Evolutionary conservation across 345 rosid genomes (phyloP).

Genomic region (Xanthoceras sorbifolium): DNA sequence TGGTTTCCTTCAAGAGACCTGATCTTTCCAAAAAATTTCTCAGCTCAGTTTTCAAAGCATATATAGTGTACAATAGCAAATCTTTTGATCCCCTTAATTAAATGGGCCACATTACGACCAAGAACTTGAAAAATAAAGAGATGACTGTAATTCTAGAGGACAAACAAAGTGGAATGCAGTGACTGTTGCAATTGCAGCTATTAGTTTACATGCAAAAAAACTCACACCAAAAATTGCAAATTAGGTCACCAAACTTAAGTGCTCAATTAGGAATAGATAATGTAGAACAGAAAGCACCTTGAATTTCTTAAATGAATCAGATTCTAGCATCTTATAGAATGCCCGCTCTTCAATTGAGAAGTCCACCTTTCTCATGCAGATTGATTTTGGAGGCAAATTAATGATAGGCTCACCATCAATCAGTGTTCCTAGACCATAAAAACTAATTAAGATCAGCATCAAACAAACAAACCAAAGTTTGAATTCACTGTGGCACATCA

Average conservation of each 20-base stretch:
- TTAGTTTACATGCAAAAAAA: not conserved
- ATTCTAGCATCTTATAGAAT: conserved; percentile 81
- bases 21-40: not conserved
- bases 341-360: conserved; percentile 83
- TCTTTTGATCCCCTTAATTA: not conserved
- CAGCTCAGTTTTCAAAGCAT: not conserved
- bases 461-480: conserved; percentile 19
- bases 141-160: not conserved
- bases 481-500: conserved; percentile 18
- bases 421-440: conserved; percentile 61
- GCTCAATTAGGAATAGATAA: not conserved
- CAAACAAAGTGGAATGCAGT: not conserved
- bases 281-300: conserved; percentile 49
- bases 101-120: not conserved
- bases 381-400: conserved; percentile 74
- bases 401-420: conserved; percentile 90
- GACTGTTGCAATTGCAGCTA: not conserved
- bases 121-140: not conserved
- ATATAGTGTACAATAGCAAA: not conserved
- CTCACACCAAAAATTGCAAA: not conserved
- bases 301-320: conserved; percentile 77
- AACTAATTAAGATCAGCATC: conserved; percentile 26
- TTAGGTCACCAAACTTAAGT: conserved; percentile 1
- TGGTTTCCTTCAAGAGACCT: not conserved
- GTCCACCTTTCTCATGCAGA: conserved; percentile 62